Evolutionary conservation across 352 stramenopile genomes (phyloP).

Genomic region (Pythium brassicae): DNA sequence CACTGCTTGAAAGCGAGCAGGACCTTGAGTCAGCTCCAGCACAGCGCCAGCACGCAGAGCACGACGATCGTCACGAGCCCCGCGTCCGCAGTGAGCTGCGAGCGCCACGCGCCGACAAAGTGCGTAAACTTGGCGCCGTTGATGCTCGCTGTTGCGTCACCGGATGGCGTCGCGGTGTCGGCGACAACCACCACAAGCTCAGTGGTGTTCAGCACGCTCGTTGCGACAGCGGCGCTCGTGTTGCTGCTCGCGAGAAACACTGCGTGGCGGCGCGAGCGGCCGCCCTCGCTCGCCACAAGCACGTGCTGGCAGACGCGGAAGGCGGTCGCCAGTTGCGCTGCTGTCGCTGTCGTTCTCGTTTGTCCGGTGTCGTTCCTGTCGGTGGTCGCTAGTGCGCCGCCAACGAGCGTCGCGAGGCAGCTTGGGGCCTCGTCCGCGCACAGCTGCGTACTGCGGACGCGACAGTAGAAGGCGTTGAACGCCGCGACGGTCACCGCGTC

Average conservation of each 20-base stretch:
- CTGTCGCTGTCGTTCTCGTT: neutral
- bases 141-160: neutral
- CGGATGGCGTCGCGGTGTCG: neutral
- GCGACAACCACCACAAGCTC: no score
- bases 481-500: neutral
- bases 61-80: neutral
- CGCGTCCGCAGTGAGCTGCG: neutral
- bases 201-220: neutral
- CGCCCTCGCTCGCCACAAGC: conserved; percentile 4
- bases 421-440: neutral
- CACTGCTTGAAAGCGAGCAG: neutral
- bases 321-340: neutral
- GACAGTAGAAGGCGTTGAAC: conserved; percentile 8
- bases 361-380: neutral
- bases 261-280: neutral
- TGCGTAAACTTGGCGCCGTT: conserved; percentile 3
- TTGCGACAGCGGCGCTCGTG: neutral
- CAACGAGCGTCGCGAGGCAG: neutral
- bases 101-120: conserved; percentile 2
- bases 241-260: conserved; percentile 3
- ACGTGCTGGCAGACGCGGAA: conserved; percentile 3
- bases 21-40: neutral
- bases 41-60: neutral
- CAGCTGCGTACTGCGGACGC: neutral
- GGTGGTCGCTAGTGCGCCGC: no score